Evolutionary conservation across 768 basidiomycete genomes (phyloP), one percentile per base, ranked within the genome.

Genomic region (Trametes cubensis): DNA sequence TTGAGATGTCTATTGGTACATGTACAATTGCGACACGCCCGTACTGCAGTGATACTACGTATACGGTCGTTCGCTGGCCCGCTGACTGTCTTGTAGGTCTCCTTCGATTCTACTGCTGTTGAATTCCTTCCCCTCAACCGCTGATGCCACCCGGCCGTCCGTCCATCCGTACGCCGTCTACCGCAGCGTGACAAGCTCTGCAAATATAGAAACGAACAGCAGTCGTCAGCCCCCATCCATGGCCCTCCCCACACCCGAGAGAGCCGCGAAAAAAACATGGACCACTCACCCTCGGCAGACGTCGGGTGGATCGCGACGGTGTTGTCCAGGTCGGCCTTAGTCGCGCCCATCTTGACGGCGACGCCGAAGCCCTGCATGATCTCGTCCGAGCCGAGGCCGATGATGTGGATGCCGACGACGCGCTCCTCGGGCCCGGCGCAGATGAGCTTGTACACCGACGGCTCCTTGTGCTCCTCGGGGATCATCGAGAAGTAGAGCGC

Each of bases 271-370:
- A 54, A 53, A 20, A 14, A 26, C 17, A n/a, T n/a, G n/a, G n/a
- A n/a, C n/a, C 21, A 68, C 83, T 40, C 66, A 90, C 90, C 90
- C 79, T 92, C 90, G 42, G 81, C 88, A 15, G 88, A 91, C 2
- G 92, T 94, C 41, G 94, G 94, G 75, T 95, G 94, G 64, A 96
- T 96, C 13, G 94, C 94, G 30, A 95, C 90, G 1, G 90, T 93
- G 68, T 92, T 85, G 69, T 95, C 94, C 52, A 96, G 74, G 69
- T 96, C 90, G 69, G 82, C 74, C 78, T 95, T 94, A 23, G 81
- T 83, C 5, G 93, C 92, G 77, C 68, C 91, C 96, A 98, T 96
- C 80, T 98, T 98, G 68, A 99, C 81, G 14, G 97, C 97, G n/a
- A 98, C 94, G 2, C 79, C 92, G 75, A 97, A 98, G 65, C 96